Evolutionary conservation across 768 basidiomycete genomes (phyloP).

Genomic region (Tylopilus vinaceipallidus): DNA sequence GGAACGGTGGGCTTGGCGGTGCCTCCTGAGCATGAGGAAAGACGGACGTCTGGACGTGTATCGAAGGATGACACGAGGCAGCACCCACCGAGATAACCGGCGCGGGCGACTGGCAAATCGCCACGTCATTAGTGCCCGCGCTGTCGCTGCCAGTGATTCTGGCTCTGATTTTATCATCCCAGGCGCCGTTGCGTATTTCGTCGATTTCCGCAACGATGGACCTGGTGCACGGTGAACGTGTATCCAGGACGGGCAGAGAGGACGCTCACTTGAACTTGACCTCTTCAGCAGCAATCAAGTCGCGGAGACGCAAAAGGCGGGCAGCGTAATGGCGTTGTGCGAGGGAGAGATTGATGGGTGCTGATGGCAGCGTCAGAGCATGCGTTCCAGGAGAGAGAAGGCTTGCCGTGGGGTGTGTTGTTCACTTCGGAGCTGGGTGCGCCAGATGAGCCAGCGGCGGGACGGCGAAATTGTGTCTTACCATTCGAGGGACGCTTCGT

Average conservation of each 20-base stretch:
- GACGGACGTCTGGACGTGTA: neutral
- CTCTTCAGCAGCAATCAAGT: constrained; percentile 73
- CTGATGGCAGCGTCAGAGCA: constrained; percentile 37
- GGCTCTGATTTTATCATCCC: constrained; percentile 53
- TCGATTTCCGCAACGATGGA: constrained; percentile 71
- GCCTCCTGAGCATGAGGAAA: constrained; percentile 10
- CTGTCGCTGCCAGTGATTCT: constrained; percentile 24
- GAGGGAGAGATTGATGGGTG: constrained; percentile 60
- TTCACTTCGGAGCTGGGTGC: constrained; percentile 48
- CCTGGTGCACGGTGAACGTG: constrained; percentile 35
- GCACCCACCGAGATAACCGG: constrained; percentile 13
- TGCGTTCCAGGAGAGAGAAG: neutral
- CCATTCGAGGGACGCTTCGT: constrained; percentile 63
- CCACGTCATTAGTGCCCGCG: constrained; percentile 6
- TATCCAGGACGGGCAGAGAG: neutral
- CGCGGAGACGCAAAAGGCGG: constrained; percentile 69
- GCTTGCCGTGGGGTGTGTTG: constrained; percentile 51
- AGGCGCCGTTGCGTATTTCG: constrained; percentile 64
- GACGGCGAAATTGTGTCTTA: constrained; percentile 31
- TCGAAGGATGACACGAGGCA: too few relatives aligned
- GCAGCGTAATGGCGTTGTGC: constrained; percentile 73
- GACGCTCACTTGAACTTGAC: constrained; percentile 63
- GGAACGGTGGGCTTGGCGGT: neutral
- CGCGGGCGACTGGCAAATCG: neutral
- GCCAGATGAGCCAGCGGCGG: neutral